phyloP scores from a whole-genome alignment of 73 alveolate genomes.

The Paramecium tetraurelia region DNA sequence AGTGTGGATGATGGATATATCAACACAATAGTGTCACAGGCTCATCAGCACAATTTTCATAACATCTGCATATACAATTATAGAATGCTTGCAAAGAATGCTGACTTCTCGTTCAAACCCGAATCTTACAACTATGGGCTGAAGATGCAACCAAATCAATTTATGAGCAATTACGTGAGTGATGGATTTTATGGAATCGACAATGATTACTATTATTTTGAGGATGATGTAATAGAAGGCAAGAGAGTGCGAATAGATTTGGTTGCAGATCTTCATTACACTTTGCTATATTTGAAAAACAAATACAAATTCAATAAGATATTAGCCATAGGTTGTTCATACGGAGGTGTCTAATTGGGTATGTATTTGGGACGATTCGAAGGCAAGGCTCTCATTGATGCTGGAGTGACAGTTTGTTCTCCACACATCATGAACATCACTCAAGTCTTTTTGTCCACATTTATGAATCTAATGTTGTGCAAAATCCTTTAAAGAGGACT shows the following conservation, averaged over 20 bases:
- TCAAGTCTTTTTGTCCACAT: background rate
- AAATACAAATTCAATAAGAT: background rate
- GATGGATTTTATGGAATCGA: conserved; percentile 15
- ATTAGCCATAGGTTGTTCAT: conserved; percentile 34
- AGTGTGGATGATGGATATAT: conserved; percentile 40
- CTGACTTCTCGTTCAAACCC: background rate
- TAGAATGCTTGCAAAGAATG: background rate
- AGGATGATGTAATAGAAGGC: background rate
- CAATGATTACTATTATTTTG: conserved; percentile 20
- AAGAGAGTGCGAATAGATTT: conserved; percentile 25
- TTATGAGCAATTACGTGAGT: background rate
- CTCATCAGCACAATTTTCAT: background rate
- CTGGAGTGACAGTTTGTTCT: conserved; percentile 36
- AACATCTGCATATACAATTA: conserved; percentile 26
- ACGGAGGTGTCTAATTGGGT: conserved; percentile 13
- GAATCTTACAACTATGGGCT: conserved; percentile 4
- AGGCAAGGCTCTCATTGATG: background rate
- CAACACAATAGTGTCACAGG: background rate
- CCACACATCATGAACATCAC: conserved; percentile 1
- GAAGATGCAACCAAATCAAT: background rate
- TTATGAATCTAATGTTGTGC: background rate
- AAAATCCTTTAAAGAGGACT: background rate
- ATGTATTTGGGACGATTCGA: conserved; percentile 22
- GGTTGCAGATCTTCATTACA: conserved; percentile 15
- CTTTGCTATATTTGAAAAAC: background rate